These are phyloP conservation scores for Hemerocallis citrina DNA, from an alignment of 106 monocot genomes.

Conservation along the genomic window DNA sequence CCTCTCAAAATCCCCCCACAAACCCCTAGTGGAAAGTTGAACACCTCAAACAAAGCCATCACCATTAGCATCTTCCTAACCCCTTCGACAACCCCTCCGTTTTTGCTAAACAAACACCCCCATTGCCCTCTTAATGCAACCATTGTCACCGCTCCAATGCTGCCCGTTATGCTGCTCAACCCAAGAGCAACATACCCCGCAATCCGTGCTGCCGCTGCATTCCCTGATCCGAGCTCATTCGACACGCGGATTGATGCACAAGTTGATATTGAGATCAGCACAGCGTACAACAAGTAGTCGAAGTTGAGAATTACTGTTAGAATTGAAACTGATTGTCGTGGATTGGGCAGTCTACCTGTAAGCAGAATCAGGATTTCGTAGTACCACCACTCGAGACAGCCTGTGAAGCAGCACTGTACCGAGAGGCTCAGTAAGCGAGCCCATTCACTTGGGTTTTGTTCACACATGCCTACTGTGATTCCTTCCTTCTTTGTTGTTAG, in stretches of 20 bases:
- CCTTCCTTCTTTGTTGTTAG: constrained; percentile 14
- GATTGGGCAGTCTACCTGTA: constrained; percentile 46
- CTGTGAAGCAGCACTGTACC: constrained; percentile 14
- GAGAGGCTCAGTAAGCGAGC: neutral
- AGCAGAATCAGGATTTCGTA: constrained; percentile 70
- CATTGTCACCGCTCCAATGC: constrained; percentile 28
- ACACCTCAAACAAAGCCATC: constrained; percentile 58
- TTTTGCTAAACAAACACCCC: constrained; percentile 45
- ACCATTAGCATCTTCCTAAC: constrained; percentile 47
- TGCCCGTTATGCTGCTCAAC: constrained; percentile 24
- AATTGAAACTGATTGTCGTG: constrained; percentile 33
- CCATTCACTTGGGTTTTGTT: neutral
- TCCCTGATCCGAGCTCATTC: constrained; percentile 68
- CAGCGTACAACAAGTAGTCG: constrained; percentile 72
- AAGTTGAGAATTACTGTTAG: constrained; percentile 67
- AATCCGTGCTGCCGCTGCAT: constrained; percentile 61
- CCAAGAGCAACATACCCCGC: constrained; percentile 50
- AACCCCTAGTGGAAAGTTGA: constrained; percentile 56
- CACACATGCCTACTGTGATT: neutral
- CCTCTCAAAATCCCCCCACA: constrained; percentile 67
- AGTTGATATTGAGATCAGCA: constrained; percentile 57
- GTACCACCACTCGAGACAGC: constrained; percentile 56
- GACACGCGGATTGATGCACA: constrained; percentile 62
- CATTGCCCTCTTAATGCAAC: constrained; percentile 25
- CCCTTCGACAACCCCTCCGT: constrained; percentile 21